Percentiles rank a stretch among this genome's conserved stretches.
Conservation (phyloP, 1,284 basidiomycete genomes). For the Ceratobasidium sp. region DNA sequence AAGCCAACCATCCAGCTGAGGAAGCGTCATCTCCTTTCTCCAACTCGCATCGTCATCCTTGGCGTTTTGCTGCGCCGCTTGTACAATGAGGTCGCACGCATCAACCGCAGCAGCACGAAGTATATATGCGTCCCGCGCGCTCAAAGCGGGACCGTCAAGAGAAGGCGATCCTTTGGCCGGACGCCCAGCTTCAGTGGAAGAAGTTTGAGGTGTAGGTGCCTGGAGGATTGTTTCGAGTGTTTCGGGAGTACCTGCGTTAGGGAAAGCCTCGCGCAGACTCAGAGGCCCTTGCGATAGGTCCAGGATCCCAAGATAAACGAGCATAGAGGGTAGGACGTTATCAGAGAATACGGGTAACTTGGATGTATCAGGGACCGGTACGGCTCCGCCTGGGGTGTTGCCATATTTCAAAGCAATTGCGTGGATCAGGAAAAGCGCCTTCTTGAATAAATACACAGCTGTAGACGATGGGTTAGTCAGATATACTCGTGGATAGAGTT, state of each 20-base stretch:
- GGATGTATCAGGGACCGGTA: constrained; percentile 70
- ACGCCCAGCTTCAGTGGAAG: constrained; percentile 27
- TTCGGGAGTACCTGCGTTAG: constrained; percentile 26
- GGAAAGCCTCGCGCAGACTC: neutral
- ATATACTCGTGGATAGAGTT: constrained; percentile 5
- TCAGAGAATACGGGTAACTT: constrained; percentile 82
- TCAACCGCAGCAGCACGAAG: constrained; percentile 82
- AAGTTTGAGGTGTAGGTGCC: constrained; percentile 12
- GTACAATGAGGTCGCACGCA: constrained; percentile 74
- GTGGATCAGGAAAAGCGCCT: constrained; percentile 84
- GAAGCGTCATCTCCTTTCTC: constrained; percentile 67
- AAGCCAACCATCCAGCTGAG: constrained; percentile 76
- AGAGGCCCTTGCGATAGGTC: constrained; percentile 57
- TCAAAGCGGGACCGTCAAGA: constrained; percentile 70
- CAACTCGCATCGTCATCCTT: constrained; percentile 57
- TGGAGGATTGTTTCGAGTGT: constrained; percentile 33
- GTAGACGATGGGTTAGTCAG: constrained; percentile 39
- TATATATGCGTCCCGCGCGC: constrained; percentile 71
- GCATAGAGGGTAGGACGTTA: constrained; percentile 86
- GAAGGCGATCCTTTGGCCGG: constrained; percentile 6
- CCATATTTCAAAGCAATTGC: constrained; percentile 74
- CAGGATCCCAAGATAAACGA: constrained; percentile 79
- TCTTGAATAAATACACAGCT: constrained; percentile 90
- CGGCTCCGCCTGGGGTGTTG: constrained; percentile 53
- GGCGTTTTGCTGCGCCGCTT: constrained; percentile 60